Evolutionary conservation across 306 rosid genomes (phyloP), one percentile per base, ranked within the genome.

Genomic region (Calophaca sinica): DNA sequence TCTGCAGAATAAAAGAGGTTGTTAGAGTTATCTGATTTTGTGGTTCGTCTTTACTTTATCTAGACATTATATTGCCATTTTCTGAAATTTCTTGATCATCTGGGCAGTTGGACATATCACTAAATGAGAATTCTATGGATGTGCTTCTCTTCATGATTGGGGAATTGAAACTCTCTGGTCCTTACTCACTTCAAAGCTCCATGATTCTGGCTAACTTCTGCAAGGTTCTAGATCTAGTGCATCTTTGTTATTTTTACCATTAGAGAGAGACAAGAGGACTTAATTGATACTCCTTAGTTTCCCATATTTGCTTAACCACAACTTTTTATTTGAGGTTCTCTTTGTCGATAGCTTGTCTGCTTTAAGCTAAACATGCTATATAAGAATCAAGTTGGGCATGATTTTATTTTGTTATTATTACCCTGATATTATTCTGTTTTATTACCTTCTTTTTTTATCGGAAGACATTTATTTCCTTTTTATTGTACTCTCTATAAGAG

Each of bases 111-210:
- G 78, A 84, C 58, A 64, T 91, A 68, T 89, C 87, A 82, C 68
- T 94, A 66, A 86, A 83, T 59, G 97, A 94, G 89, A 87, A 82
- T 78, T 89, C 98, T 5, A 64, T 94, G 89, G 98, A 94, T 36
- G 81, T 86, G 66, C 83, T 91, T 84, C 97, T 94, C 89, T 94
- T 89, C 81, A 75, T 89, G 59, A 66, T 88, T 68, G 97, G 97
- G 78, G 86, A 85, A 77, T 65, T 94, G 82, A 67, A 88, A 74
- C 71, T 94, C 75, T 89, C 97, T 54, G 97, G 98, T 77, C 98
- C 98, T 81, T 94, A 80, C 78, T 86, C 86, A 31, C 84, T 94
- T 83, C 91, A 69, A 78, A 86, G 86, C 83, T 83, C 89, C 62
- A 80, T 80, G 82, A 73, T 88, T 80, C 80, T 86, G 78, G 89